Percentiles rank a stretch among this genome's conserved stretches.
These are phyloP conservation scores for Ilyonectria robusta DNA, from an alignment of 2,329 filamentous ascomycete genomes.

Conservation along the genomic window DNA sequence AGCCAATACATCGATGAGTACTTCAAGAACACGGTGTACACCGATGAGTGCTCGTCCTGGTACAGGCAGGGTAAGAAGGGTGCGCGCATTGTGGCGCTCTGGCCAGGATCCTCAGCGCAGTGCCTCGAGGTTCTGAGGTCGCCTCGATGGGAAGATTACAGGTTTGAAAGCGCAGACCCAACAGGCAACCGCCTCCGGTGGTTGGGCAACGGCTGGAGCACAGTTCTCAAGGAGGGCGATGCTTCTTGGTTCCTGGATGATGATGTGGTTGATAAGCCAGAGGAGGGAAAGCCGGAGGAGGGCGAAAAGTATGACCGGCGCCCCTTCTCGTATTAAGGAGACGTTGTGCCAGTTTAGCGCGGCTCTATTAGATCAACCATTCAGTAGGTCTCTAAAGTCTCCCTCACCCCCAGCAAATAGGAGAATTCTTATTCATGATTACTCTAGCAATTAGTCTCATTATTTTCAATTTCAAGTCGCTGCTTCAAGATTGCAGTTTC, in stretches of 20 bases:
- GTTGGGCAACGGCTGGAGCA: slow-evolving; percentile 31
- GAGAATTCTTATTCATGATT: too few relatives aligned
- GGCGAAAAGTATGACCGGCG: slow-evolving; percentile 17
- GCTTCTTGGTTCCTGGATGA: slow-evolving; percentile 33
- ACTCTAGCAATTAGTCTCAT: too few relatives aligned
- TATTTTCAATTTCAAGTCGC: too few relatives aligned
- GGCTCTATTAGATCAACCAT: too few relatives aligned
- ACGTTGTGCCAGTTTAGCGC: too few relatives aligned
- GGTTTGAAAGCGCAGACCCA: slow-evolving; percentile 12
- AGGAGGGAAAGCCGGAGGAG: slow-evolving; percentile 23
- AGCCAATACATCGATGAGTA: slow-evolving; percentile 32
- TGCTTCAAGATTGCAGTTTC: too few relatives aligned
- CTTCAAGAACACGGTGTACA: slow-evolving; percentile 34
- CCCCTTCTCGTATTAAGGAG: slow-evolving; percentile 24
- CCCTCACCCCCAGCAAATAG: too few relatives aligned
- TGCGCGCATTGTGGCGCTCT: slow-evolving; percentile 20
- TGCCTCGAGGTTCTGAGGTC: slow-evolving; percentile 27
- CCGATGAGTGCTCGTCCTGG: slow-evolving; percentile 32
- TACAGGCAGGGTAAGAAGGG: slow-evolving; percentile 12
- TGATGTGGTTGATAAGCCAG: slow-evolving; percentile 26
- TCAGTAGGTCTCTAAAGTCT: too few relatives aligned
- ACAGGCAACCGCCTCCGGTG: slow-evolving; percentile 23
- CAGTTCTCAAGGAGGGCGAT: slow-evolving; percentile 17
- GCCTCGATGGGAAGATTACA: slow-evolving; percentile 32
- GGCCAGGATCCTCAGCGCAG: slow-evolving; percentile 29